phyloP scores from a whole-genome alignment of 1,139 yeast species.

The Saccharomyces hybrid region DNA sequence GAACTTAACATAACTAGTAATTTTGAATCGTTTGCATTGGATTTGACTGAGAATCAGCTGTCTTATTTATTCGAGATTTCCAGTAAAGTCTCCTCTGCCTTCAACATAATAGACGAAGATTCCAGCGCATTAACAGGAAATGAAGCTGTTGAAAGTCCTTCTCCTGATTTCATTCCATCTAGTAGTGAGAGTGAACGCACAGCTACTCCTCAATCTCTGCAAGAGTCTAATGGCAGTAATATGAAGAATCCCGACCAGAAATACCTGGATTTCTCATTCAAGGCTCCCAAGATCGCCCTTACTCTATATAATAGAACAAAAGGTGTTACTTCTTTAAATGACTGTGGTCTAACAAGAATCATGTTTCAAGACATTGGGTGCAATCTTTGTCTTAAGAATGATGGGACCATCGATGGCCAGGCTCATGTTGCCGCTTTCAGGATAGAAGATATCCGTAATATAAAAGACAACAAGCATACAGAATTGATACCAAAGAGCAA shows the following conservation, averaged over 20 bases:
- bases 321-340: constrained; percentile 34
- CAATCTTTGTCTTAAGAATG: constrained; percentile 43
- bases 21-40: constrained; percentile 58
- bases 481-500: constrained; percentile 70
- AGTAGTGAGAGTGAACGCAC: not conserved
- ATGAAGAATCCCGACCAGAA: not conserved
- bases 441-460: constrained; percentile 63
- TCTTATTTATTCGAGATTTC: constrained; percentile 49
- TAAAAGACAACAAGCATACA: constrained; percentile 59
- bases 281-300: constrained; percentile 56
- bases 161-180: not conserved
- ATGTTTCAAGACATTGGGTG: constrained; percentile 56
- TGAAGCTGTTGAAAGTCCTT: not conserved
- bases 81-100: constrained; percentile 52
- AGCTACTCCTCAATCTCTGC: not conserved
- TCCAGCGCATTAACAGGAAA: not conserved
- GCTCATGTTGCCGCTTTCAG: constrained; percentile 68
- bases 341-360: constrained; percentile 51
- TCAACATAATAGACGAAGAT: constrained; percentile 23
- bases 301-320: constrained; percentile 56
- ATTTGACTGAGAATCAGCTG: constrained; percentile 73
- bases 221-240: not conserved
- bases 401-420: constrained; percentile 52
- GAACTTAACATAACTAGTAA: constrained; percentile 49
- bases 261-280: constrained; percentile 46